A percentile compares a stretch with the other conserved stretches of the same genome.
Evolutionary conservation across 768 basidiomycete genomes (phyloP).

Genomic region (Albatrellus ellisii): DNA sequence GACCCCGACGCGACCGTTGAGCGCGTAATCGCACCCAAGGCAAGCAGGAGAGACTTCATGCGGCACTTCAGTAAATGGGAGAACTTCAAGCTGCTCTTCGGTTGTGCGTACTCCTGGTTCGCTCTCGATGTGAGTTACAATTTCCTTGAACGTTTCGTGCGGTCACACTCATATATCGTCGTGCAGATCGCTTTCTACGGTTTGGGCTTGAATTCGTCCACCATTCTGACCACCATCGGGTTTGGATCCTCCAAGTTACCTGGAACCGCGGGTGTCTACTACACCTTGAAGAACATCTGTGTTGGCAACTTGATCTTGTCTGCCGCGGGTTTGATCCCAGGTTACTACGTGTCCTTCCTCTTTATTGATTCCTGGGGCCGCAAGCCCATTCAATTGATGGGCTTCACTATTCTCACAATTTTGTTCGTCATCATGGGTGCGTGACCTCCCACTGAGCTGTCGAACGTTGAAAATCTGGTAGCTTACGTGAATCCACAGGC

Average conservation of each 20-base stretch:
- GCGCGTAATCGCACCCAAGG: constrained; percentile 56
- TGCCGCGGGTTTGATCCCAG: constrained; percentile 70
- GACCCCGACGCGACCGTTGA: constrained; percentile 47
- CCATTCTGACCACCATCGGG: constrained; percentile 63
- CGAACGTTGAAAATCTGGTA: too few relatives aligned
- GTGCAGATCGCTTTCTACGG: constrained; percentile 76
- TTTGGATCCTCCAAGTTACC: constrained; percentile 37
- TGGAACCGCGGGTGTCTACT: constrained; percentile 27
- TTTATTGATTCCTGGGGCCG: constrained; percentile 72
- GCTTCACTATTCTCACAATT: constrained; percentile 52
- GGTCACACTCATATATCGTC: not conserved
- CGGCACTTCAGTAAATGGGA: constrained; percentile 58
- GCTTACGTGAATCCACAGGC: constrained; percentile 24
- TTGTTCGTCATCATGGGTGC: constrained; percentile 60
- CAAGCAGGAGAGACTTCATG: constrained; percentile 53
- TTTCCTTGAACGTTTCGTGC: not conserved
- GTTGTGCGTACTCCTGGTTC: constrained; percentile 78
- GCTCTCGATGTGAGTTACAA: constrained; percentile 56
- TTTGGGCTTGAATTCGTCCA: constrained; percentile 70
- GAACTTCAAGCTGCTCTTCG: constrained; percentile 71
- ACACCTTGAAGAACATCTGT: constrained; percentile 47
- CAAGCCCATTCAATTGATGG: constrained; percentile 73
- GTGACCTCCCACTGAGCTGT: too few relatives aligned
- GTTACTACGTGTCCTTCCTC: constrained; percentile 54
- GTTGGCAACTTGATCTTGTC: constrained; percentile 70